Conservation (phyloP, 768 basidiomycete genomes). For the Naganishia vaughanmartiniae region DNA sequence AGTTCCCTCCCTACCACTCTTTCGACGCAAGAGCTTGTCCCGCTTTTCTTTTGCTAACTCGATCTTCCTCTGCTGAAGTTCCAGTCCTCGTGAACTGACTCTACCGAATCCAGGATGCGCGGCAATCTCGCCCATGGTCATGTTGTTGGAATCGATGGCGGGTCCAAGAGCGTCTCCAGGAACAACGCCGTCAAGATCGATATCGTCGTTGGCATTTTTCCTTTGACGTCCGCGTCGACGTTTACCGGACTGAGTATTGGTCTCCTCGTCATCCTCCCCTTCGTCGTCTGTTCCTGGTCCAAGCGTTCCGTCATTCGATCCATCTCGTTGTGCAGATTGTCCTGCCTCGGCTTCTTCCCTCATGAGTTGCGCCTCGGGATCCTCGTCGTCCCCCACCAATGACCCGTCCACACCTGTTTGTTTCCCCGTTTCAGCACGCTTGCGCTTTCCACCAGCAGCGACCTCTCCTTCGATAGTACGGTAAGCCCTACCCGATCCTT, state of each 20-base stretch:
- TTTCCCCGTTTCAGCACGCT: not conserved
- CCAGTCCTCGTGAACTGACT: constrained; percentile 25
- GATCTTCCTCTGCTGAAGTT: constrained; percentile 18
- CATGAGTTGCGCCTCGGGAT: constrained; percentile 22
- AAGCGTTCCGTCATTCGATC: not conserved
- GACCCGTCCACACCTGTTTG: not conserved
- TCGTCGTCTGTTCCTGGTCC: not conserved
- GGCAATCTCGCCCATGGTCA: constrained; percentile 31
- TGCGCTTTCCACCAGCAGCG: not conserved
- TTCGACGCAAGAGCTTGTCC: constrained; percentile 19
- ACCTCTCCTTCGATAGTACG: not conserved
- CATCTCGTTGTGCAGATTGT: not conserved
- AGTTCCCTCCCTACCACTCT: constrained; percentile 4
- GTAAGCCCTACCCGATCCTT: constrained; percentile 2
- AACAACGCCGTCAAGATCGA: constrained; percentile 19
- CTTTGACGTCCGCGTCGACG: constrained; percentile 8
- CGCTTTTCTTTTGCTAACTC: constrained; percentile 22
- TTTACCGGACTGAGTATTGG: not conserved
- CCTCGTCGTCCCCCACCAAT: not conserved
- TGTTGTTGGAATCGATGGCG: constrained; percentile 17
- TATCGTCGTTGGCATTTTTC: constrained; percentile 13
- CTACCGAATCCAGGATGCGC: constrained; percentile 25
- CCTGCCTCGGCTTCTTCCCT: constrained; percentile 5
- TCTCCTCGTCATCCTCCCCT: constrained; percentile 6
- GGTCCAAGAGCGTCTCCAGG: constrained; percentile 28